These are phyloP conservation scores for Nelumbo lutea DNA, from an alignment of 164 flowering plant genomes.

Conservation along the genomic window DNA sequence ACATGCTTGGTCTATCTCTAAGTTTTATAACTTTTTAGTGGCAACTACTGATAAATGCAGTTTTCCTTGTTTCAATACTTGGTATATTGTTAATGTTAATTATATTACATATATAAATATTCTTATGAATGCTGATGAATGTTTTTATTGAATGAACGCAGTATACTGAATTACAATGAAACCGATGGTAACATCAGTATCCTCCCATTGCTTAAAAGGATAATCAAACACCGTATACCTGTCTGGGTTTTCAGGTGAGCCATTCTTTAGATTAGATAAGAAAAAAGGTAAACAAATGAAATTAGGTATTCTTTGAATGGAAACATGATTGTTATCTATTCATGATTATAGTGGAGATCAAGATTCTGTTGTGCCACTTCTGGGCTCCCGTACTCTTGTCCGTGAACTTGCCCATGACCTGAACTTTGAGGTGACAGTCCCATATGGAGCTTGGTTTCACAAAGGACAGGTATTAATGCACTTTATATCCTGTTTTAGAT, in stretches of 20 bases:
- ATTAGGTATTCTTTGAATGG: not conserved
- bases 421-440: constrained; percentile 62
- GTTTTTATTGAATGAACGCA: constrained; percentile 22
- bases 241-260: constrained; percentile 75
- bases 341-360: constrained; percentile 79
- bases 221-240: constrained; percentile 37
- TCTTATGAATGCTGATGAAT: constrained; percentile 24
- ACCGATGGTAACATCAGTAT: constrained; percentile 53
- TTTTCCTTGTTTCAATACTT: not conserved
- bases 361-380: constrained; percentile 85
- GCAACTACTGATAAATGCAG: not conserved
- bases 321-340: not conserved
- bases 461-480: constrained; percentile 60
- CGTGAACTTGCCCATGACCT: constrained; percentile 83
- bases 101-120: constrained; percentile 21
- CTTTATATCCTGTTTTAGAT: no score
- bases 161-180: constrained; percentile 50
- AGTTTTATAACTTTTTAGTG: not conserved
- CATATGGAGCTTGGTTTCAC: constrained; percentile 94
- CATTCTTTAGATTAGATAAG: not conserved
- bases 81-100: no score
- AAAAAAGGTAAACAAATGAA: not conserved
- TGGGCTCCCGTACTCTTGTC: constrained; percentile 81
- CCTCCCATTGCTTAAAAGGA: constrained; percentile 56
- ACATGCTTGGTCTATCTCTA: not conserved